phyloP scores from a whole-genome alignment of 2,329 filamentous ascomycete species.

The Epichloe gansuensis region DNA sequence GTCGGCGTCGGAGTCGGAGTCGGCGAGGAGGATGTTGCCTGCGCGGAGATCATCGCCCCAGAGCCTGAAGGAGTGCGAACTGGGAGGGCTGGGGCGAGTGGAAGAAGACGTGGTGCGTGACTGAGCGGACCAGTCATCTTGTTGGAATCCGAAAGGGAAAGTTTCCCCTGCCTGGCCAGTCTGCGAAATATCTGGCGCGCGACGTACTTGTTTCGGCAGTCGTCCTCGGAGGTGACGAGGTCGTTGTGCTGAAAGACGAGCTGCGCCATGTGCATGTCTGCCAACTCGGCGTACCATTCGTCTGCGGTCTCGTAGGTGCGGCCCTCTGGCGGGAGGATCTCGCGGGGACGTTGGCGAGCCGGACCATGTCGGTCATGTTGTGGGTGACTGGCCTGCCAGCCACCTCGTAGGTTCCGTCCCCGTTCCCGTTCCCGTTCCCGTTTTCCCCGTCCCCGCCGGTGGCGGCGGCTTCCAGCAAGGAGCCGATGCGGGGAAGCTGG shows the following conservation, averaged over 20 bases:
- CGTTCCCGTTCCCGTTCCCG: conserved; percentile 12
- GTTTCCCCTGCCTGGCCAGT: conserved; percentile 14
- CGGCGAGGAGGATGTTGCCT: conserved; percentile 19
- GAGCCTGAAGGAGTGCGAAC: conserved; percentile 13
- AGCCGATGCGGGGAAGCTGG: conserved; percentile 6
- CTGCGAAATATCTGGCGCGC: conserved; percentile 29
- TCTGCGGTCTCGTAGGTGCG: conserved; percentile 15
- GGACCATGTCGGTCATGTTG: conserved; percentile 29
- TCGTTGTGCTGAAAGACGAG: conserved; percentile 29
- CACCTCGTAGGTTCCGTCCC: conserved; percentile 9
- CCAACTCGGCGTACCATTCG: conserved; percentile 24
- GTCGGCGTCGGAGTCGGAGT: neutral
- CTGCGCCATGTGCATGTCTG: conserved; percentile 26
- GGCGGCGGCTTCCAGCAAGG: conserved; percentile 11
- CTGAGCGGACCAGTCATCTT: neutral
- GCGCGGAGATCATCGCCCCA: conserved; percentile 24
- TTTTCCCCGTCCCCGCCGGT: conserved; percentile 7
- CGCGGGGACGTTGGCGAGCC: conserved; percentile 10
- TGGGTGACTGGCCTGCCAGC: conserved; percentile 23
- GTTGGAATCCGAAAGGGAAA: conserved; percentile 5
- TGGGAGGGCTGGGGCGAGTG: too few species aligned
- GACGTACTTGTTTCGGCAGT: conserved; percentile 31
- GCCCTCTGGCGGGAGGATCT: conserved; percentile 9
- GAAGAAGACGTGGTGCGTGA: too few species aligned
- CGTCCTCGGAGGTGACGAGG: conserved; percentile 17